phyloP scores from a whole-genome alignment of 768 basidiomycete genomes.

The Porpolomopsis calyptriformis region DNA sequence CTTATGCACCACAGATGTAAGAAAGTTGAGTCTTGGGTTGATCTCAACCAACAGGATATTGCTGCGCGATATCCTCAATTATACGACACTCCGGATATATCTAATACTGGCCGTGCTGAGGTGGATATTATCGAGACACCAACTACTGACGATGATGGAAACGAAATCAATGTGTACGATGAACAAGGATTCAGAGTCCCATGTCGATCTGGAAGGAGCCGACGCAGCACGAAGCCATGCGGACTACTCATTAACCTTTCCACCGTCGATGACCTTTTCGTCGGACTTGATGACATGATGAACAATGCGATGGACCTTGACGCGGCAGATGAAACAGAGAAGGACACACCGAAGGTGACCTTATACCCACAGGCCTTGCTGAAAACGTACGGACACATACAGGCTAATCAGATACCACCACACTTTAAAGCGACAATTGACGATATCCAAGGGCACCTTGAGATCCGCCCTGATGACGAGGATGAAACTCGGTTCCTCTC shows the following conservation, averaged over 20 bases:
- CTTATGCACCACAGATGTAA: too few relatives aligned
- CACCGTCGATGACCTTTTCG: background rate
- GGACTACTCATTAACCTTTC: background rate
- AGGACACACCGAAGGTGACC: background rate
- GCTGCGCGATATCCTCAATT: background rate
- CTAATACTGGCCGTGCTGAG: background rate
- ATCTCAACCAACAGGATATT: background rate
- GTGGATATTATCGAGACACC: background rate
- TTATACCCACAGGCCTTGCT: background rate
- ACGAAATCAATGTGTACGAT: background rate
- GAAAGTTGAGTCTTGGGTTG: too few relatives aligned
- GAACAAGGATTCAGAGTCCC: background rate
- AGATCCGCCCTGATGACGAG: background rate
- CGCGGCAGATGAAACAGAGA: background rate
- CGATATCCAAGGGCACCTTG: background rate
- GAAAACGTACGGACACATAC: background rate
- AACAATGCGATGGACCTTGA: too few relatives aligned
- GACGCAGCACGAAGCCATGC: background rate
- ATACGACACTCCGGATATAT: background rate
- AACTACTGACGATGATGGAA: background rate
- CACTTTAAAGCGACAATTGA: background rate
- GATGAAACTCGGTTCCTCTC: background rate
- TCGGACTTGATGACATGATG: background rate
- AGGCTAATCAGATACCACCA: background rate
- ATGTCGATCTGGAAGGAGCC: background rate